Evolutionary conservation across 2,329 filamentous ascomycete genomes (phyloP).

Genomic region (Exophiala aquamarina): DNA sequence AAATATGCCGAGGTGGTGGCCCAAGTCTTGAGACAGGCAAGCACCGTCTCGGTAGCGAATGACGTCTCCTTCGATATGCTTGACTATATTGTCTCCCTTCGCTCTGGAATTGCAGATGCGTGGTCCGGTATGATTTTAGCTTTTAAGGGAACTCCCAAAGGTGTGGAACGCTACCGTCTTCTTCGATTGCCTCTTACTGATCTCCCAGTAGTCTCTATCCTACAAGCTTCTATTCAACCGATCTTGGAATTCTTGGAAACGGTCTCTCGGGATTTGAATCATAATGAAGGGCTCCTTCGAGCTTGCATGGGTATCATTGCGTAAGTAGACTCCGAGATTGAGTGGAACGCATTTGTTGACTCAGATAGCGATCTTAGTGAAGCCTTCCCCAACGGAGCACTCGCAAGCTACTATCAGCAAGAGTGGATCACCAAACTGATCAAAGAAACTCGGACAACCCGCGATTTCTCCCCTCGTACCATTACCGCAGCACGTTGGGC

Average conservation of each 20-base stretch:
- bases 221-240: conserved; percentile 75
- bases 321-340: conserved; percentile 53
- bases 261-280: conserved; percentile 78
- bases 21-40: conserved; percentile 90
- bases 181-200: conserved; percentile 13
- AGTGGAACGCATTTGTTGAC: conserved; percentile 37
- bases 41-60: conserved; percentile 72
- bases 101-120: conserved; percentile 98
- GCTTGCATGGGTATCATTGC: conserved; percentile 97
- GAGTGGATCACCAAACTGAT: conserved; percentile 90
- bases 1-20: conserved; percentile 90
- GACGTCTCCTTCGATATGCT: conserved; percentile 93
- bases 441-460: conserved; percentile 86
- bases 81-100: conserved; percentile 90
- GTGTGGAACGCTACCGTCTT: conserved; percentile 31
- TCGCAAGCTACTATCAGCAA: conserved; percentile 78
- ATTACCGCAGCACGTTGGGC: conserved; percentile 96
- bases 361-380: conserved; percentile 79
- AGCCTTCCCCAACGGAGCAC: conserved; percentile 86
- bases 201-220: conserved; percentile 58
- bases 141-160: conserved; percentile 68
- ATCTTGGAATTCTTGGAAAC: conserved; percentile 85
- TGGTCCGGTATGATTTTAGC: conserved; percentile 97
- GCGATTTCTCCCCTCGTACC: conserved; percentile 80
- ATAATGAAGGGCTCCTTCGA: conserved; percentile 86